A percentile compares a stretch with the other conserved stretches of the same genome.
phyloP scores from a whole-genome alignment of 495 filamentous ascomycete species.

The Penicillium angulare region DNA sequence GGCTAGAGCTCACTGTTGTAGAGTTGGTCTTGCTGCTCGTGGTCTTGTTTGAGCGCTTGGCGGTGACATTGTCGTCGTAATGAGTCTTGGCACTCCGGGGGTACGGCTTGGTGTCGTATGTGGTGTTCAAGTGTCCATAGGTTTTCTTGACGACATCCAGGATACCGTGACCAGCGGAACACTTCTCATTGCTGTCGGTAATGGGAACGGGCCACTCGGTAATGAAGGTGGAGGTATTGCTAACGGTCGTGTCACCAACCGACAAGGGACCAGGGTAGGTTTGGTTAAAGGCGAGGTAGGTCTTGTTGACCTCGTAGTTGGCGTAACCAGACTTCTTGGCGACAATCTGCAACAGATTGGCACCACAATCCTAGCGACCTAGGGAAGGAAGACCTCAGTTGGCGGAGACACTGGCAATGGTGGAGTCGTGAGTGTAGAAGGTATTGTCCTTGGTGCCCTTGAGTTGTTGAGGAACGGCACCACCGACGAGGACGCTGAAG shows the following conservation, averaged over 20 bases:
- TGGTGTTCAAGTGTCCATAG: no score
- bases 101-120: no score
- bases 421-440: neutral
- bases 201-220: neutral
- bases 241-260: neutral
- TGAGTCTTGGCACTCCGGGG: no score
- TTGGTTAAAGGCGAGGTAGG: neutral
- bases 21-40: no score
- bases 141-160: no score
- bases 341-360: neutral
- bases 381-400: neutral
- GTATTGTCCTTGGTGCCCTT: neutral
- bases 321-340: neutral
- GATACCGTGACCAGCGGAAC: neutral
- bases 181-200: neutral
- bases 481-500: neutral
- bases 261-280: neutral
- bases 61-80: no score
- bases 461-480: neutral
- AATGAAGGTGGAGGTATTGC: neutral
- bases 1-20: no score
- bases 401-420: neutral
- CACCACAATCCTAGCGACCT: neutral
- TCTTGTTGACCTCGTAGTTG: neutral
- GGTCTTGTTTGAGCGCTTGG: no score